Evolutionary conservation across 768 basidiomycete genomes (phyloP), one percentile per base, ranked within the genome.

Genomic region (Coprinopsis sp.): DNA sequence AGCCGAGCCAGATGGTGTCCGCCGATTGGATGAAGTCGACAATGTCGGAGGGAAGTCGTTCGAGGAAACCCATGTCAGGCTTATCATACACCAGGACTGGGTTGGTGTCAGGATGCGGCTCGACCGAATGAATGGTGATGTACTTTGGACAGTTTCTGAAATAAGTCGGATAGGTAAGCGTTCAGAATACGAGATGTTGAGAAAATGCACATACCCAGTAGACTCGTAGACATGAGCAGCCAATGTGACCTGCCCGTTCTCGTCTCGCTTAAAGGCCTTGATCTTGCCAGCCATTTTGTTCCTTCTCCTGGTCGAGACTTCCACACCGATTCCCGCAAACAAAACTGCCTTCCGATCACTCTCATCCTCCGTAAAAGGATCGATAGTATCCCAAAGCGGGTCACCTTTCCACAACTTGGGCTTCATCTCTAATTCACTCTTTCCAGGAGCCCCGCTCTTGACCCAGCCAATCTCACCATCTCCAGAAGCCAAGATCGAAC

Each of bases 81-180:
- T 61, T 49, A 41, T 69, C 56, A 46, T 75, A 54, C 1, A 54
- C 54, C 18, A 82, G 58, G 2, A 47, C 55, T 0, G 79, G 72
- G n/a, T 58, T 48, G 2, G 70, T 67, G 16, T 66, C 47, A 0
- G 69, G 56, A 49, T 71, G 60, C 1, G 79, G 65, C n/a, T 64
- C 55, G 7, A 84, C 63, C 11, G 79, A 69, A 11, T 80, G 74
- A 30, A 75, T 57, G 40, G 72, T 81, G 55, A 84, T 84, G 49
- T 85, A 85, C 54, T 84, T 85, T 10, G 82, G 83, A 55, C 82
- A 84, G 47, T 82, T 82, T 36, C 83, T 83, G 24, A 14, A 16
- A 14, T 29, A 4, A 30, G 18, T 24, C 11, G 31, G 40, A 6
- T 14, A 30, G 34, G 21, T 46, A 36, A 44, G 21, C 6, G 24